Percentiles rank a stretch among this genome's conserved stretches.
Evolutionary conservation across 805 yeast genomes (phyloP).

Genomic region (Zygotorulaspora danielsina): DNA sequence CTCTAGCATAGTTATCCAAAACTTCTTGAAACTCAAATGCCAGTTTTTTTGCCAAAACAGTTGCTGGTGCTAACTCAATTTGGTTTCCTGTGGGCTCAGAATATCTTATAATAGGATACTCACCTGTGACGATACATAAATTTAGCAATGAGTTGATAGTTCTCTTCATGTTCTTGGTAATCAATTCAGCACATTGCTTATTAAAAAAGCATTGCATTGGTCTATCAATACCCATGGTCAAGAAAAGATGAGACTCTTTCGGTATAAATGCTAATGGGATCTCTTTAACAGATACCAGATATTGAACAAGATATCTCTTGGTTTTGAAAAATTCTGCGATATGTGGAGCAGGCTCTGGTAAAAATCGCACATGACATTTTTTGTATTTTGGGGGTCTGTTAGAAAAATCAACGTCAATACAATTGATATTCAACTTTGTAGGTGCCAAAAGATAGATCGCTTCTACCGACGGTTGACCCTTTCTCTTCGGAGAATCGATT

Average conservation of each 20-base stretch:
- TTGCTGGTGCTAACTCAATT: slow-evolving; percentile 49
- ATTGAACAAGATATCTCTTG: slow-evolving; percentile 30
- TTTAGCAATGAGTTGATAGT: slow-evolving; percentile 66
- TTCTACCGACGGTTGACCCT: slow-evolving; percentile 59
- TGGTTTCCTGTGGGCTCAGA: slow-evolving; percentile 48
- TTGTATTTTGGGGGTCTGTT: slow-evolving; percentile 67
- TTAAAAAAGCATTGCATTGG: slow-evolving; percentile 74
- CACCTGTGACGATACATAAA: slow-evolving; percentile 75
- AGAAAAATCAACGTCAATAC: slow-evolving; percentile 71
- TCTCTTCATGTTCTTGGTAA: slow-evolving; percentile 50
- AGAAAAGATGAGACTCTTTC: slow-evolving; percentile 62
- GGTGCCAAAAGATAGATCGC: slow-evolving; percentile 81
- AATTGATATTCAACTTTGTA: slow-evolving; percentile 59
- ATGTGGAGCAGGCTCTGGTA: slow-evolving; percentile 50
- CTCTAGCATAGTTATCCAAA: slow-evolving; percentile 71
- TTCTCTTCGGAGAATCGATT: slow-evolving; percentile 54
- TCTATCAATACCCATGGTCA: slow-evolving; percentile 54
- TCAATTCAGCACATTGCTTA: slow-evolving; percentile 55
- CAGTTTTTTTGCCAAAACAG: slow-evolving; percentile 59
- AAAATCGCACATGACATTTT: slow-evolving; percentile 65
- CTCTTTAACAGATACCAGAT: slow-evolving; percentile 35
- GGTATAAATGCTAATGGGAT: slow-evolving; percentile 55
- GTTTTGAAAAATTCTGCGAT: slow-evolving; percentile 31
- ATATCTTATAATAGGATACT: slow-evolving; percentile 81
- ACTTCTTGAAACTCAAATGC: slow-evolving; percentile 68